Conservation (phyloP, 768 basidiomycete species). For the Macrolepiota dolichaula region DNA sequence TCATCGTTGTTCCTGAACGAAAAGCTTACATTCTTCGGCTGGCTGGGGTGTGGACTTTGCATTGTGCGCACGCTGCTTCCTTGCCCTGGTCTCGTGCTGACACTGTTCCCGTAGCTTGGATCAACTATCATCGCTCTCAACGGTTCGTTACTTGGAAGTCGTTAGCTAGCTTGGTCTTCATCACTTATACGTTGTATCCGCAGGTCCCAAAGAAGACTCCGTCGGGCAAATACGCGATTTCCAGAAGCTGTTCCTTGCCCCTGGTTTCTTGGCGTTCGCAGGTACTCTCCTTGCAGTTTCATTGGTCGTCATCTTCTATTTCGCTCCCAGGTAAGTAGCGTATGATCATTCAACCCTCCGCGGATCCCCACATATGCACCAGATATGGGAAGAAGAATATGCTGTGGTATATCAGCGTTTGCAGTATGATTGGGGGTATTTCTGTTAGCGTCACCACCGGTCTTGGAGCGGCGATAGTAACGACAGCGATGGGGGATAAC, state of each 20-base stretch:
- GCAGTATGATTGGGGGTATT: constrained; percentile 95
- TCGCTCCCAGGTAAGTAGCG: constrained; percentile 65
- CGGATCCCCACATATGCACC: not conserved
- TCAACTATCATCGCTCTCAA: constrained; percentile 91
- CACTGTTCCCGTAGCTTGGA: constrained; percentile 52
- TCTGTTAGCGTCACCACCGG: constrained; percentile 95
- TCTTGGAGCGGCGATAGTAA: constrained; percentile 87
- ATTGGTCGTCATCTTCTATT: constrained; percentile 74
- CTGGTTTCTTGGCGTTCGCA: constrained; percentile 75
- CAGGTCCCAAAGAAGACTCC: constrained; percentile 68
- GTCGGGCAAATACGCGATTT: constrained; percentile 72
- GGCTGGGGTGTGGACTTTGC: constrained; percentile 91
- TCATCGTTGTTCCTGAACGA: constrained; percentile 94
- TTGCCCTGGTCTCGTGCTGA: not conserved
- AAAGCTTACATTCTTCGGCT: constrained; percentile 91
- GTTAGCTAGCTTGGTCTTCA: constrained; percentile 13
- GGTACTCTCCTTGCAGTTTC: constrained; percentile 62
- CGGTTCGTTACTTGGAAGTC: constrained; percentile 35
- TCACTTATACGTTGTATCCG: constrained; percentile 22
- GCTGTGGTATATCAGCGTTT: constrained; percentile 94
- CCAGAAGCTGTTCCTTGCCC: constrained; percentile 74
- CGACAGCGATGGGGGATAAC: constrained; percentile 69
- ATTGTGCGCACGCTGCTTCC: constrained; percentile 53
- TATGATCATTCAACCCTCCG: not conserved
- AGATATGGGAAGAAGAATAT: constrained; percentile 89